A percentile compares a stretch with the other conserved stretches of the same genome.
phyloP scores from a whole-genome alignment of 2,329 filamentous ascomycete species.

The Ceratocystiopsis sp. region DNA sequence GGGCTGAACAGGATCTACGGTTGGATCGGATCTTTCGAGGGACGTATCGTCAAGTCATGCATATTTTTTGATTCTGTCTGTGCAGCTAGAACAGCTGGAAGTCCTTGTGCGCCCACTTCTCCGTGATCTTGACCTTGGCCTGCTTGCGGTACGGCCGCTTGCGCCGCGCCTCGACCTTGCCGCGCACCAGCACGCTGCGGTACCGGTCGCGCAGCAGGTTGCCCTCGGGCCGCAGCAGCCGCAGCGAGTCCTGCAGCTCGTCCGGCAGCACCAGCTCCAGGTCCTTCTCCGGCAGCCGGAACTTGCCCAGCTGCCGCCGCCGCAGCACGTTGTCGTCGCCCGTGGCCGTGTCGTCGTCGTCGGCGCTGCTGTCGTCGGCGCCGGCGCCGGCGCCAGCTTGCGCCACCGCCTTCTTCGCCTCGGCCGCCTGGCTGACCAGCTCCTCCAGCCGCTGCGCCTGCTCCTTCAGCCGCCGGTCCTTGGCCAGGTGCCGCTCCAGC shows the following conservation, averaged over 20 bases:
- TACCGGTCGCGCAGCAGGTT: constrained; percentile 87
- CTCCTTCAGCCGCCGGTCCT: constrained; percentile 54
- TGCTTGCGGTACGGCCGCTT: constrained; percentile 69
- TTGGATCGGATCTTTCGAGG: too few species aligned
- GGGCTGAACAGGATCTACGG: too few species aligned
- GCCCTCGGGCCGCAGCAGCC: constrained; percentile 83
- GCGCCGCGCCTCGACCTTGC: constrained; percentile 72
- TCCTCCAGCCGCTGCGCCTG: constrained; percentile 57
- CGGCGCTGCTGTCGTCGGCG: constrained; percentile 20
- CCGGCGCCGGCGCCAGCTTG: constrained; percentile 26
- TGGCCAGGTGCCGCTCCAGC: constrained; percentile 55
- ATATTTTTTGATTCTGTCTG: too few species aligned
- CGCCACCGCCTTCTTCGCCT: constrained; percentile 35
- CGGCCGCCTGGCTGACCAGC: constrained; percentile 50
- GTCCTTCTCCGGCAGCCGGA: constrained; percentile 57
- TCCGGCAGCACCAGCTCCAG: constrained; percentile 70
- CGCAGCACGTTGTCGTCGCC: constrained; percentile 48
- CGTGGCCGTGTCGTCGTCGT: constrained; percentile 37
- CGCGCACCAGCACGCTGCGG: constrained; percentile 70
- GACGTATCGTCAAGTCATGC: too few species aligned
- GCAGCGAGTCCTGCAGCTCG: constrained; percentile 64
- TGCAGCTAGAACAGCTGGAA: constrained; percentile 47
- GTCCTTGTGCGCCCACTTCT: constrained; percentile 98
- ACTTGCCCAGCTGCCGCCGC: constrained; percentile 56
- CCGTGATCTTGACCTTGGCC: constrained; percentile 62